Base-by-base conservation (phyloP, 352 stramenopile genomes). In the Phytophthora palmivora region DNA sequence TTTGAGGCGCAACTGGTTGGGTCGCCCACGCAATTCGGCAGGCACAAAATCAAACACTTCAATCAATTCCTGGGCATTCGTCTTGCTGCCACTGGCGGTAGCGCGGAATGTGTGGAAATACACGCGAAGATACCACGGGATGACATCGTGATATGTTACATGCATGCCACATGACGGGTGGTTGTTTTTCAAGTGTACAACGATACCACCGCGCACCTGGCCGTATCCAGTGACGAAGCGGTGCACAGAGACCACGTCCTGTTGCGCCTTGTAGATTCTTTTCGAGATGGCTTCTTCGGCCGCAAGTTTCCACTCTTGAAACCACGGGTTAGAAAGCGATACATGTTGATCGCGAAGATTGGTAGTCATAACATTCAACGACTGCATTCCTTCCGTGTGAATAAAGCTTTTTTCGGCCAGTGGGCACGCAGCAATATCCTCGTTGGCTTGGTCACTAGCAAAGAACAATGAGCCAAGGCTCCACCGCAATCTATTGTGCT, bases 121-220 rank as follows among this genome's bases (percentile, higher is more conserved):
- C 19, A 94, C 41, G 6, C 84, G 81, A 16, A 95, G 63, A 56
- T 83, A 95, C 84, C 84, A 95, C n/a, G 87, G 83, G 16, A 91
- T 72, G n/a, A 85, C 60, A 55, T 94, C 84, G 59, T 88, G 66
- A 58, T 95, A 94, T 10, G 56, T 74, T 24, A 94, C 81, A 15
- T 47, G 69, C 76, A 90, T 79, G 16, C 76, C 58, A 36, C 76
- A 87, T 6, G 43, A 38, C 0, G 69, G 51, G 47, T 92, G 71
- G n/a, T 76, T 74, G 37, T 92, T 93, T 48, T 77, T 68, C 11
- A 92, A 49, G 14, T 74, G 82, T 10, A 91, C 78, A 6, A 84
- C 84, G 22, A 95, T 65, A 32, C 88, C 88, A 38, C 88, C 88
- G 28, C 79, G 63, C 8, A 94, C 72, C 67, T 94, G 88, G 1